These are phyloP conservation scores for Acacia melanoxylon DNA, from an alignment of 306 rosid species.

Conservation along the genomic window DNA sequence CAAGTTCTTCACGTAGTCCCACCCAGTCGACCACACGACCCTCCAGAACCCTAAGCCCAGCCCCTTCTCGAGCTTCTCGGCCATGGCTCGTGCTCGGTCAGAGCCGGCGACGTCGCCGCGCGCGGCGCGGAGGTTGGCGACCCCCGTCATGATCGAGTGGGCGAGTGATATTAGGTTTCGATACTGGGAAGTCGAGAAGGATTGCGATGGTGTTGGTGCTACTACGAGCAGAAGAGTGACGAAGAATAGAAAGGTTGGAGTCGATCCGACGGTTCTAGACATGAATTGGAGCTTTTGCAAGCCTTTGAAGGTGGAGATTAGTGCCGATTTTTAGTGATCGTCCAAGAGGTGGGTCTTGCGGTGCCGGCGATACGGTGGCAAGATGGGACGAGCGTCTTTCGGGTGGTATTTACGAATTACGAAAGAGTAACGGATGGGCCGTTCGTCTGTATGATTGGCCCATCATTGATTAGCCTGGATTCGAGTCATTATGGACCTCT, in stretches of 20 bases:
- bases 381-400: neutral
- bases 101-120: constrained; percentile 75
- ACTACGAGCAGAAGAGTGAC: constrained; percentile 42
- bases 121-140: constrained; percentile 70
- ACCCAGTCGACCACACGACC: constrained; percentile 51
- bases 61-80: constrained; percentile 52
- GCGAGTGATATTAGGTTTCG: constrained; percentile 55
- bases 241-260: constrained; percentile 20
- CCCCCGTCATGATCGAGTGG: constrained; percentile 64
- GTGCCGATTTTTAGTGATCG: neutral
- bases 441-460: neutral
- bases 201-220: constrained; percentile 43
- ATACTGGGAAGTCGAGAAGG: constrained; percentile 50
- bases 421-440: neutral
- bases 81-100: constrained; percentile 49
- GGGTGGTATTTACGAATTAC: neutral
- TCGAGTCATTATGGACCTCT: neutral
- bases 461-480: neutral
- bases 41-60: constrained; percentile 52
- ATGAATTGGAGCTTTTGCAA: constrained; percentile 19
- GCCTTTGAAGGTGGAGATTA: constrained; percentile 1
- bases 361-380: neutral
- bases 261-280: constrained; percentile 47
- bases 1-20: constrained; percentile 64
- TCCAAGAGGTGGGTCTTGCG: neutral